Percentiles rank a stretch among this genome's conserved stretches.
Conservation (phyloP, 148 eudicot genomes). For the Chenopodium suecicum region DNA sequence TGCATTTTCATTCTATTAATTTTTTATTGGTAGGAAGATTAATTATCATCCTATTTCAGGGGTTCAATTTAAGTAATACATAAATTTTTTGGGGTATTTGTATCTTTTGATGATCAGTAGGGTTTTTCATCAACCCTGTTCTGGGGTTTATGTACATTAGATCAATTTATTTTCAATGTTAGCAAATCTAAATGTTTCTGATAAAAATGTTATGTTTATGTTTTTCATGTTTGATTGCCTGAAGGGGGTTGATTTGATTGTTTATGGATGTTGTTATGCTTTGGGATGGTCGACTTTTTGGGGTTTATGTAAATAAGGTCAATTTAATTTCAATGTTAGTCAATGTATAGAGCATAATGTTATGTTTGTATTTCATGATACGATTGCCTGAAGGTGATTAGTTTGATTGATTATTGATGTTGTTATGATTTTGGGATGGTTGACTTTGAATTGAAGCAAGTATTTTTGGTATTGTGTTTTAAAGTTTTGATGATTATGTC, state of each 20-base stretch:
- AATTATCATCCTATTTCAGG: background rate
- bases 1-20: background rate
- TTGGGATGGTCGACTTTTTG: background rate
- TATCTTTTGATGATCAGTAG: constrained; percentile 10
- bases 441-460: no score
- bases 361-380: background rate
- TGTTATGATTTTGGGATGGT: no score
- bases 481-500: no score
- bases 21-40: background rate
- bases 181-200: background rate
- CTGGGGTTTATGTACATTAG: background rate
- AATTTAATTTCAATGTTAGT: background rate
- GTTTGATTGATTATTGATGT: background rate
- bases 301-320: background rate
- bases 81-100: background rate
- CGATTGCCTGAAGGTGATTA: background rate
- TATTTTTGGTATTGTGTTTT: no score
- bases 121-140: background rate
- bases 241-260: background rate
- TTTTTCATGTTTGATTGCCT: background rate
- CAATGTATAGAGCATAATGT: background rate
- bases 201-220: background rate
- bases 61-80: background rate
- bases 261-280: background rate
- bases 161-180: background rate